Evolutionary conservation across 768 basidiomycete species (phyloP).

Genomic region (Boletus edulis): DNA sequence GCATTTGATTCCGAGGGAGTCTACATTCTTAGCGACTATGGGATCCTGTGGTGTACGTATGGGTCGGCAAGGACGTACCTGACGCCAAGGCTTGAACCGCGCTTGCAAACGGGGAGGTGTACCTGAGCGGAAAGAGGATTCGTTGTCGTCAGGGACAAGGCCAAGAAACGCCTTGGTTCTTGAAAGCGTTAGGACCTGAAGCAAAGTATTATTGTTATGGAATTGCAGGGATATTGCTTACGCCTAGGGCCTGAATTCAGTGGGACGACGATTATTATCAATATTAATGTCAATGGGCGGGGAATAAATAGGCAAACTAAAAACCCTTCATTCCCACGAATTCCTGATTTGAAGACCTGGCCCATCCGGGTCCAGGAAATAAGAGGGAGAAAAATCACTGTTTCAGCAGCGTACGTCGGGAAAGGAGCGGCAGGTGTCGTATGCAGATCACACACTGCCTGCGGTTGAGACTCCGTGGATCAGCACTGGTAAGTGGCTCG

Average conservation of each 20-base stretch:
- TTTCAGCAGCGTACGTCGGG: slow-evolving; percentile 6
- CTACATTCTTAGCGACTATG: slow-evolving; percentile 49
- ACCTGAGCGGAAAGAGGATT: too few species aligned
- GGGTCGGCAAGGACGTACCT: slow-evolving; percentile 50
- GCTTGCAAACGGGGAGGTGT: slow-evolving; percentile 51
- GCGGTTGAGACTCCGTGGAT: slow-evolving; percentile 26
- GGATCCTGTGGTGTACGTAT: slow-evolving; percentile 51
- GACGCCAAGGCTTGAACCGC: slow-evolving; percentile 47
- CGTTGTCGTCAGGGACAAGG: too few species aligned
- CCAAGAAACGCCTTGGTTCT: slow-evolving; percentile 12
- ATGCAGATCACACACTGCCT: slow-evolving; percentile 27
- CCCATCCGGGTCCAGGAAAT: background rate
- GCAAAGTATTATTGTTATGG: too few species aligned
- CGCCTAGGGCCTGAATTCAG: too few species aligned
- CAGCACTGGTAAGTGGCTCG: slow-evolving; percentile 12
- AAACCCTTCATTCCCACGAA: background rate
- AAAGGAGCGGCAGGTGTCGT: slow-evolving; percentile 13
- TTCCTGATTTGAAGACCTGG: too few species aligned
- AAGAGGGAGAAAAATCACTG: background rate
- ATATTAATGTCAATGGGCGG: too few species aligned
- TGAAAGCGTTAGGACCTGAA: too few species aligned
- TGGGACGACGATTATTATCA: too few species aligned
- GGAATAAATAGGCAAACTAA: too few species aligned
- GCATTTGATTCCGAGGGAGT: slow-evolving; percentile 48
- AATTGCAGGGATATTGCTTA: too few species aligned